Evolutionary conservation across 2,329 filamentous ascomycete species (phyloP), one percentile per base, ranked within the genome.

Genomic region (Paecilomyces fulvus): DNA sequence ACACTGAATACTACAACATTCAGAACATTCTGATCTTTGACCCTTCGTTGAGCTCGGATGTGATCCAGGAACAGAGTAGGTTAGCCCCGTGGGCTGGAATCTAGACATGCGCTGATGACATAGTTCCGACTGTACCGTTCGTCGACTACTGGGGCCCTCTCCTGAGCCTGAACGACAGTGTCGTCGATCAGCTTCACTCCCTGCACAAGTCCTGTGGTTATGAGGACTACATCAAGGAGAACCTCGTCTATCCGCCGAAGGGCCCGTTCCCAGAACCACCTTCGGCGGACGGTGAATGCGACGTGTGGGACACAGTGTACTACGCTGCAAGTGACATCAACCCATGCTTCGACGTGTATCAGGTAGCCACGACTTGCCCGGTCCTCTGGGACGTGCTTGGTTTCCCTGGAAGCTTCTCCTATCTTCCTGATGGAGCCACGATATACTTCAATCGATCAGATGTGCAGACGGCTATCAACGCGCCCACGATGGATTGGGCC

Each of bases 261-360:
- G 37, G 37, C 8, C 14, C 3, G n/a, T 43, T 43, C n/a, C 37
- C 37, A 6, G 37, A 43, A 17, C 37, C 37, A 17, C 37, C 70
- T 21, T 70, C 73, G 53, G 70, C 74, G 25, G 62, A 73, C 33
- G 73, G 73, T 0, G 65, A 72, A 0, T 92, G 88, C 67, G 75
- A 77, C 52, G 64, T 89, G 20, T 87, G 80, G 63, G 69, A 79
- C 56, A 74, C 80, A 21, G 80, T 89, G 30, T 75, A 75, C 63
- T 61, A 76, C 0, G 85, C 83, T 30, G 79, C 80, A 7, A 59
- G 76, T 3, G 65, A 75, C 1, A 70, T 83, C 31, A 94, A 94
- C 73, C 89, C 89, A 0, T 94, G 90, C 75, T 95, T 88, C 73
- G 84, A 90, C 68, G 75, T 89, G 10, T 94, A 92, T 72, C 82